A percentile compares a stretch with the other conserved stretches of the same genome.
phyloP scores from a whole-genome alignment of 164 flowering plant genomes.

The Aristolochia fimbriata region DNA sequence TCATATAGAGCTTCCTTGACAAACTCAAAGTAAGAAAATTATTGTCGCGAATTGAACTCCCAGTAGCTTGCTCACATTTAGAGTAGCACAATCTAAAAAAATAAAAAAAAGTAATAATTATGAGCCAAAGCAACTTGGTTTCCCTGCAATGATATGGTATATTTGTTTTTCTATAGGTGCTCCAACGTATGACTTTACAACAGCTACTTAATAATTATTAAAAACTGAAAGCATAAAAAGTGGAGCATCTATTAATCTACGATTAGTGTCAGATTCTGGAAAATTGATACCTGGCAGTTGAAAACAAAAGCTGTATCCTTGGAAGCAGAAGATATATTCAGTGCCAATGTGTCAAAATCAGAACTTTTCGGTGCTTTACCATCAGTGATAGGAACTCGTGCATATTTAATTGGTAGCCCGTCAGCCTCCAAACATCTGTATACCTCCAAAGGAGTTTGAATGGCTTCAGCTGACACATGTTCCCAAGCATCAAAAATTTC shows the following conservation, averaged over 20 bases:
- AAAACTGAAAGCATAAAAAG: background rate
- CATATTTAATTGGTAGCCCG: slow-evolving; percentile 87
- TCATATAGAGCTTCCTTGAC: too few species aligned
- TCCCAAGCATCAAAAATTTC: slow-evolving; percentile 95
- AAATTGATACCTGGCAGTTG: slow-evolving; percentile 75
- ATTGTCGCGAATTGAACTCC: too few species aligned
- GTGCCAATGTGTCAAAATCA: slow-evolving; percentile 71
- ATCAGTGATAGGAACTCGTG: slow-evolving; percentile 95
- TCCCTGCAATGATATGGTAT: too few species aligned
- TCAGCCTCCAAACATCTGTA: slow-evolving; percentile 60
- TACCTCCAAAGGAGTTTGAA: slow-evolving; percentile 90
- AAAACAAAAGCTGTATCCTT: slow-evolving; percentile 82
- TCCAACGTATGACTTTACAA: too few species aligned
- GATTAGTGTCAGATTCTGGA: background rate
- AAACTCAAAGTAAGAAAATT: too few species aligned
- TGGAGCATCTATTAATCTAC: slow-evolving; percentile 4
- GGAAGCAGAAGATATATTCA: slow-evolving; percentile 76
- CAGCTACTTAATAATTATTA: background rate
- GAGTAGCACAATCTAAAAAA: too few species aligned
- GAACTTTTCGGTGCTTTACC: slow-evolving; percentile 99
- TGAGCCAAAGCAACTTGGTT: too few species aligned
- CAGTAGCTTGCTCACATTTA: too few species aligned
- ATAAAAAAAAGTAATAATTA: too few species aligned
- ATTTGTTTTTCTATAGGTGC: too few species aligned
- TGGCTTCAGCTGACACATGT: slow-evolving; percentile 47